Percentiles rank a stretch among this genome's conserved stretches.
Evolutionary conservation across 345 rosid genomes (phyloP).

Genomic region (Lumnitzera littorea): DNA sequence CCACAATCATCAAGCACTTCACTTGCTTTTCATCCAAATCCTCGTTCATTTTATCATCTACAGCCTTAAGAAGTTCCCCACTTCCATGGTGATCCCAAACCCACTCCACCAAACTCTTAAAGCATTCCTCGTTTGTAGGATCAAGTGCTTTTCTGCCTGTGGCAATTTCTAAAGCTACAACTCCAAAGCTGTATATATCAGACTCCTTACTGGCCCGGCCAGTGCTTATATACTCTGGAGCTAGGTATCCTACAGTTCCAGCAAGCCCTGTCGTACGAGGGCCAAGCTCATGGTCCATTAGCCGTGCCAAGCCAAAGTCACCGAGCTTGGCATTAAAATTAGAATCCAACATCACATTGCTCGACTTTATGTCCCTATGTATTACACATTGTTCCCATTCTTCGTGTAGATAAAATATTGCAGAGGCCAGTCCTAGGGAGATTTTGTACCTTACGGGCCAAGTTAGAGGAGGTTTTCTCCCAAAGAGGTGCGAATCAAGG

Average conservation of each 20-base stretch:
- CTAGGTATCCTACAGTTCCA: conserved; percentile 45
- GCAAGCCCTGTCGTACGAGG: conserved; percentile 39
- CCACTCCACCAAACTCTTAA: conserved; percentile 38
- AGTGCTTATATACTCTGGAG: conserved; percentile 44
- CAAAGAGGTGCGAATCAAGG: conserved; percentile 48
- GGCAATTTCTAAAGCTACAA: conserved; percentile 33
- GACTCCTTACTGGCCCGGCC: conserved; percentile 45
- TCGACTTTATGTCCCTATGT: conserved; percentile 56
- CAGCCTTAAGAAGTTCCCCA: conserved; percentile 15
- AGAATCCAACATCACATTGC: conserved; percentile 57
- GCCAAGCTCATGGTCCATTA: conserved; percentile 40
- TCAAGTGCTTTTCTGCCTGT: conserved; percentile 29
- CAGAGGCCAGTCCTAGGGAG: conserved; percentile 41
- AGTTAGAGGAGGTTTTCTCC: conserved; percentile 18
- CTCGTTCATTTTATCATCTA: conserved; percentile 25
- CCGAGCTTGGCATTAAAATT: conserved; percentile 51
- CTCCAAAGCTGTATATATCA: conserved; percentile 40
- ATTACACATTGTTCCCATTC: conserved; percentile 62
- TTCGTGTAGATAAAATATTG: conserved; percentile 49
- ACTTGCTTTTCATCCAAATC: conserved; percentile 31
- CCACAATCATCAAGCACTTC: conserved; percentile 35
- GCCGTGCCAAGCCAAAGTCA: conserved; percentile 56
- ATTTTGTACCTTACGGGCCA: conserved; percentile 43
- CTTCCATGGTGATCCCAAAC: conserved; percentile 38
- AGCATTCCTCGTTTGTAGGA: conserved; percentile 8